These are phyloP conservation scores for Fusarium lyarnte DNA, from an alignment of 2,329 filamentous ascomycete genomes.

Conservation along the genomic window DNA sequence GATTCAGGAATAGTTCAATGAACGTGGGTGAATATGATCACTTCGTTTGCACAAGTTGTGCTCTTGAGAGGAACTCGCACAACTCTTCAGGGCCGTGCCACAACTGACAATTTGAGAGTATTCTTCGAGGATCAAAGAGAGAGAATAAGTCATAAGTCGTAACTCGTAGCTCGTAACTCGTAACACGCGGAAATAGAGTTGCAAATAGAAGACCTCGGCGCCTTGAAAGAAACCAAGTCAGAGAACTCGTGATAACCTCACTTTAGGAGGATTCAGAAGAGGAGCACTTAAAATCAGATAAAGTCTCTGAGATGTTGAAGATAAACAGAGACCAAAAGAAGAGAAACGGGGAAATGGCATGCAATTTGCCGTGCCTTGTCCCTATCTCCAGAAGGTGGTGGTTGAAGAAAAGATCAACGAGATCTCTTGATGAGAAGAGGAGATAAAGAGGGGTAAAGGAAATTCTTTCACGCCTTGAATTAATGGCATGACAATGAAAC, in stretches of 20 bases:
- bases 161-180: background rate
- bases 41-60: background rate
- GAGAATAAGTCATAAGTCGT: background rate
- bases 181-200: background rate
- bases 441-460: background rate
- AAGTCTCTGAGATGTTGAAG: no score
- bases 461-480: background rate
- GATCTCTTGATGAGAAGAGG: background rate
- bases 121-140: background rate
- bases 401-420: background rate
- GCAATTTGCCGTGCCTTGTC: background rate
- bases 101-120: background rate
- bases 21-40: background rate
- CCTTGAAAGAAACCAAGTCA: background rate
- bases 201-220: background rate
- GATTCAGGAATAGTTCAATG: background rate
- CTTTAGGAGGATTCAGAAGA: background rate
- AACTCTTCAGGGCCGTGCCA: background rate
- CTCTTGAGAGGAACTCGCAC: background rate
- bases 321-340: background rate
- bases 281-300: background rate
- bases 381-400: background rate
- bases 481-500: background rate
- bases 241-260: background rate
- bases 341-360: fast-evolving